phyloP scores from a whole-genome alignment of 1,284 basidiomycete genomes.

The Sporisorium reilianum region DNA sequence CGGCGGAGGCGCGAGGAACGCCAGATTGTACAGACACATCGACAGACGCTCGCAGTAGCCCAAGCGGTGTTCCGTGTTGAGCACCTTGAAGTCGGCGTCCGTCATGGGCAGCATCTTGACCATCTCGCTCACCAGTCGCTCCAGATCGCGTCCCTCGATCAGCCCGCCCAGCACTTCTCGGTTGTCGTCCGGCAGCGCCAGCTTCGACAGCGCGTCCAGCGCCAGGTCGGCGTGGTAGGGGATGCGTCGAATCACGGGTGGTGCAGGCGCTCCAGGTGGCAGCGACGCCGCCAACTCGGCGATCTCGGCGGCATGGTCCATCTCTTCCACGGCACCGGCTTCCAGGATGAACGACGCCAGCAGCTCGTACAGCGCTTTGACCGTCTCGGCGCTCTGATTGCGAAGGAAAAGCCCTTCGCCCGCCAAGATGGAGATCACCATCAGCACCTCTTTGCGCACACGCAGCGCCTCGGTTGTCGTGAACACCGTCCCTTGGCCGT shows the following conservation, averaged over 20 bases:
- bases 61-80: conserved; percentile 77
- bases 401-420: conserved; percentile 72
- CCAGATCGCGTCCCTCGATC: conserved; percentile 76
- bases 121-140: conserved; percentile 77
- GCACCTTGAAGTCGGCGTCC: conserved; percentile 80
- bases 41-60: conserved; percentile 82
- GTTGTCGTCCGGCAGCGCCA: conserved; percentile 83
- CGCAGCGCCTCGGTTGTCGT: conserved; percentile 73
- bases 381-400: conserved; percentile 70
- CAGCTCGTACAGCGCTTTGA: conserved; percentile 77
- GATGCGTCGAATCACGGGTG: conserved; percentile 42
- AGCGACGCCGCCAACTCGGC: conserved; percentile 37
- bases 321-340: conserved; percentile 76
- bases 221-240: conserved; percentile 80
- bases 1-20: conserved; percentile 82
- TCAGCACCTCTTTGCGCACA: conserved; percentile 82
- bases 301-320: conserved; percentile 72
- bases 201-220: conserved; percentile 82
- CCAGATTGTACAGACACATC: conserved; percentile 85
- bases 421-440: conserved; percentile 79
- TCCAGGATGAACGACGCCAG: conserved; percentile 82
- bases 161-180: conserved; percentile 78
- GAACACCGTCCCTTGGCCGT: conserved; percentile 45
- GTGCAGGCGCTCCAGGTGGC: conserved; percentile 27
- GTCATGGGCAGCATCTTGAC: conserved; percentile 84